Evolutionary conservation across 495 filamentous ascomycete species (phyloP).

Genomic region (Penicillium cinerascens): DNA sequence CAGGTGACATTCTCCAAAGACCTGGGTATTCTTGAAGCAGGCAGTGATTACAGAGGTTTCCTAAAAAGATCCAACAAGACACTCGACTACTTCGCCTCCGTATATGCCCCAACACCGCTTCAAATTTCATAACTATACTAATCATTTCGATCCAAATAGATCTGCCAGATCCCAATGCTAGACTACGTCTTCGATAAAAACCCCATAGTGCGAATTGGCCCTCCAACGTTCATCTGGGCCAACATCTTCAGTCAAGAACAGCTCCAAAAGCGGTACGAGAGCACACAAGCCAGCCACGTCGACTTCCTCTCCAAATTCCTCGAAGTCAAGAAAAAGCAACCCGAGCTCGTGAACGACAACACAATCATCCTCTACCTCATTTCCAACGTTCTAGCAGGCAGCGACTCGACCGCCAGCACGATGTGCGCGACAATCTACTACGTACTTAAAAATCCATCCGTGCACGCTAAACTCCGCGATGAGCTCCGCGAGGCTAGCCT

Average conservation of each 20-base stretch:
- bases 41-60: conserved; percentile 18
- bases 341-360: conserved; percentile 21
- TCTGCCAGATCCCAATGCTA: conserved; percentile 22
- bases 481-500: conserved; percentile 24
- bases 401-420: conserved; percentile 34
- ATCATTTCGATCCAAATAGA: conserved; percentile 5
- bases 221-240: conserved; percentile 24
- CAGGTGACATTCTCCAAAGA: conserved; percentile 32
- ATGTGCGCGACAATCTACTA: conserved; percentile 40
- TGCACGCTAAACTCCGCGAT: conserved; percentile 21
- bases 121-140: not conserved
- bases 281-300: not conserved
- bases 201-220: conserved; percentile 20
- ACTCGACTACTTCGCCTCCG: conserved; percentile 34
- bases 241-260: conserved; percentile 21
- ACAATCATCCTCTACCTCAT: conserved; percentile 23
- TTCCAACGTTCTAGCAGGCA: conserved; percentile 32
- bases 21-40: conserved; percentile 25
- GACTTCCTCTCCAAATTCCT: conserved; percentile 27
- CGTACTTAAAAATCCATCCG: conserved; percentile 28
- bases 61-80: conserved; percentile 20
- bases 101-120: not conserved
- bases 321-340: conserved; percentile 19
- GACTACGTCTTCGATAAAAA: conserved; percentile 23
- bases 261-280: conserved; percentile 16